These are phyloP conservation scores for Yamadazyma jaroonii DNA, from an alignment of 1,139 yeast genomes.

Conservation along the genomic window DNA sequence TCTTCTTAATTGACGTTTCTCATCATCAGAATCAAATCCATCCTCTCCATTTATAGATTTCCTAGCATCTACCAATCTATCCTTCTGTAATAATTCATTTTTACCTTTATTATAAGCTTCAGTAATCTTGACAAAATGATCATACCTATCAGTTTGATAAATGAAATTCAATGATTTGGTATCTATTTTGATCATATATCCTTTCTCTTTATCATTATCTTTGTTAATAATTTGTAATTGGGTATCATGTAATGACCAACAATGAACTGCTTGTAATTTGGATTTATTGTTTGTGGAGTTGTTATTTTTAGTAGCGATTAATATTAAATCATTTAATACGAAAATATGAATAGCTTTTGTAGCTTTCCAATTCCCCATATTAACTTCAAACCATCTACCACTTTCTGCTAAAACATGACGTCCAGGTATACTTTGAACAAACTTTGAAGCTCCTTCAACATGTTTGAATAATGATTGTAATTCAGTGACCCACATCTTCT, in stretches of 20 bases:
- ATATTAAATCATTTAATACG: conserved; percentile 70
- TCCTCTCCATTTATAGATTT: conserved; percentile 15
- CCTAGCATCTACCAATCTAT: conserved; percentile 39
- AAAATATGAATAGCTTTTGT: conserved; percentile 75
- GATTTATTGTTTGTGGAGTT: conserved; percentile 22
- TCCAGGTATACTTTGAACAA: conserved; percentile 72
- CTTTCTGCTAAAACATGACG: conserved; percentile 80
- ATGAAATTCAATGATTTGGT: conserved; percentile 51
- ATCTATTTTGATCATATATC: conserved; percentile 46
- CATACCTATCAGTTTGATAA: conserved; percentile 62
- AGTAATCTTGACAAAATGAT: conserved; percentile 56
- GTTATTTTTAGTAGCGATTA: conserved; percentile 63
- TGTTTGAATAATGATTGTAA: conserved; percentile 70
- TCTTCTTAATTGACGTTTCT: conserved; percentile 40
- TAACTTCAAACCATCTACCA: conserved; percentile 84
- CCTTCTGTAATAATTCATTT: conserved; percentile 52
- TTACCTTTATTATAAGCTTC: conserved; percentile 64
- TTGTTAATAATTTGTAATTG: conserved; percentile 40
- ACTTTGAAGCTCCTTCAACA: conserved; percentile 89
- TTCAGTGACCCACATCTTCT: conserved; percentile 79
- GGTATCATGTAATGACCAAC: conserved; percentile 73
- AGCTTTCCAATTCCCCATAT: conserved; percentile 84
- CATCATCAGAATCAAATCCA: conserved; percentile 26
- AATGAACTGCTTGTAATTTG: conserved; percentile 67
- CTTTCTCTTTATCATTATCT: conserved; percentile 17